These are phyloP conservation scores for Penicillium egyptiacum DNA, from an alignment of 495 filamentous ascomycete species.

Conservation along the genomic window DNA sequence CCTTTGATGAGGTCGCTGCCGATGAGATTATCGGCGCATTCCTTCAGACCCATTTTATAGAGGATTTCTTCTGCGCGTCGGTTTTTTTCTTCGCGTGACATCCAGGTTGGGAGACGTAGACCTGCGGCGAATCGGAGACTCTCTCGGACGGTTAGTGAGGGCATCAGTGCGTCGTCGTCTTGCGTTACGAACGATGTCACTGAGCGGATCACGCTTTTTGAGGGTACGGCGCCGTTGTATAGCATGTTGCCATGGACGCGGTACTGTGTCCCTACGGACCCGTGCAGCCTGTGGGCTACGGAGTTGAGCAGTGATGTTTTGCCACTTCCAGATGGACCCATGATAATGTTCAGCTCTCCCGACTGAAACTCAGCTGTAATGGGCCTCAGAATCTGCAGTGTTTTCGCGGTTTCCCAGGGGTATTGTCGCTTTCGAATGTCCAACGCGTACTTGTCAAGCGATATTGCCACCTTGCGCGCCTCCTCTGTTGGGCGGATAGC, in stretches of 20 bases:
- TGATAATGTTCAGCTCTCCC: conserved; percentile 68
- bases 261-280: conserved; percentile 55
- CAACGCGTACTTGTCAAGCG: conserved; percentile 59
- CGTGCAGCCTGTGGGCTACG: conserved; percentile 63
- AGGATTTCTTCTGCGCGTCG: conserved; percentile 67
- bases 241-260: conserved; percentile 55
- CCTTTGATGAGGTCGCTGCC: conserved; percentile 71
- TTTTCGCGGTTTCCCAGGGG: conserved; percentile 44
- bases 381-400: conserved; percentile 60
- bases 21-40: conserved; percentile 72
- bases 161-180: conserved; percentile 70
- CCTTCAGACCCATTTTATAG: conserved; percentile 71
- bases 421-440: conserved; percentile 58
- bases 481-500: conserved; percentile 49
- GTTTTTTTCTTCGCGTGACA: conserved; percentile 63
- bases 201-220: conserved; percentile 62
- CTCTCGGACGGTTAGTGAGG: conserved; percentile 72
- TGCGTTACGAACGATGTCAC: conserved; percentile 74
- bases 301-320: conserved; percentile 71
- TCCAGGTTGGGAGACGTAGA: conserved; percentile 65
- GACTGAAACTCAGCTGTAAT: conserved; percentile 62
- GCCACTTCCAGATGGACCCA: conserved; percentile 74
- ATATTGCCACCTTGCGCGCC: conserved; percentile 57
- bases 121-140: conserved; percentile 67
- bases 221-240: conserved; percentile 66